Evolutionary conservation across 257 asterid species (phyloP).

Genomic region (Pogostemon cablin): DNA sequence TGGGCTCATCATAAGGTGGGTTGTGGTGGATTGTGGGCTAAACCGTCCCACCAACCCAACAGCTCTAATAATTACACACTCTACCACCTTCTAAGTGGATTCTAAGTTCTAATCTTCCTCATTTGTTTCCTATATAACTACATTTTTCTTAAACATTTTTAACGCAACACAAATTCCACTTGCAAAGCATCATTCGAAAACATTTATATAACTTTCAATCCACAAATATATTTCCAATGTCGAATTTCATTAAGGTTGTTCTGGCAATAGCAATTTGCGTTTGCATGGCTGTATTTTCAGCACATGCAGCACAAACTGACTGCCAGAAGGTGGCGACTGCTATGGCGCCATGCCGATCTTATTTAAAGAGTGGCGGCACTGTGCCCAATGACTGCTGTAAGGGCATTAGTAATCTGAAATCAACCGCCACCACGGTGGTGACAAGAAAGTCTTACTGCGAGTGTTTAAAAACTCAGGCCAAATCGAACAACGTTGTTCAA

Average conservation of each 20-base stretch:
- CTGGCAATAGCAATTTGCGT: conserved; percentile 3
- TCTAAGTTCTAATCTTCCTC: background rate
- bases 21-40: no score
- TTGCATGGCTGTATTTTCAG: background rate
- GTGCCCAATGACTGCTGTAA: conserved; percentile 36
- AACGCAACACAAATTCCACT: background rate
- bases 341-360: conserved; percentile 32
- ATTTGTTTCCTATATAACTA: conserved; percentile 23
- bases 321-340: conserved; percentile 27
- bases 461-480: conserved; percentile 36
- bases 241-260: conserved; percentile 13
- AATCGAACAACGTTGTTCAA: background rate
- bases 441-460: conserved; percentile 26
- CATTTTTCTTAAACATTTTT: background rate
- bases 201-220: background rate
- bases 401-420: conserved; percentile 25
- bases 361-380: conserved; percentile 34
- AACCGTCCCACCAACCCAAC: no score
- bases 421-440: conserved; percentile 16
- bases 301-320: conserved; percentile 17
- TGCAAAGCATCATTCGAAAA: background rate
- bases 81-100: no score
- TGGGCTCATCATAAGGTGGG: no score
- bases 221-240: conserved; percentile 12
- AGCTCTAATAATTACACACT: no score